Evolutionary conservation across 495 filamentous ascomycete species (phyloP).

Genomic region (Platismatia glauca): DNA sequence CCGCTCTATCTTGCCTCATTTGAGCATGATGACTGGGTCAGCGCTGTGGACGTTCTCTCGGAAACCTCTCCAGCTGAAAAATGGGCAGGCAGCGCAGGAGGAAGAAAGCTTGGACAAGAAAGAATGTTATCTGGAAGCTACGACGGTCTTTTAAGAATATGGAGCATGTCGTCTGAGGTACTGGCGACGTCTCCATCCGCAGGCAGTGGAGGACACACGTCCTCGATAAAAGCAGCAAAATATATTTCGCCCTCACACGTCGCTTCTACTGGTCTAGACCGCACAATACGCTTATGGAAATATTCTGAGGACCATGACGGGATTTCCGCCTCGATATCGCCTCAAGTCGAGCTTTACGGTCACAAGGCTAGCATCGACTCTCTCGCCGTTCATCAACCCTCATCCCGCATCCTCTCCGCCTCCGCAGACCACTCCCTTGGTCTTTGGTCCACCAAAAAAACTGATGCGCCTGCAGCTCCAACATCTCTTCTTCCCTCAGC

Average conservation of each 20-base stretch:
- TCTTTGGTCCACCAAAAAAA: conserved; percentile 73
- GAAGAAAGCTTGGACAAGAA: conserved; percentile 43
- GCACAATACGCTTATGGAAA: conserved; percentile 79
- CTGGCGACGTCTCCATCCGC: conserved; percentile 58
- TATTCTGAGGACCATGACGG: conserved; percentile 58
- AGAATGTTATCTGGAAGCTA: conserved; percentile 82
- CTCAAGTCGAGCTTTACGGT: conserved; percentile 76
- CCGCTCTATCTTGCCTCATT: conserved; percentile 79
- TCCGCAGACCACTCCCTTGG: conserved; percentile 71
- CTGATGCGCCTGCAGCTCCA: conserved; percentile 61
- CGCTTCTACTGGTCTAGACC: conserved; percentile 73
- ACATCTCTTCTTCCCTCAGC: conserved; percentile 54
- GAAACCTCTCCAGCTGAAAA: conserved; percentile 50
- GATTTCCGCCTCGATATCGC: conserved; percentile 54
- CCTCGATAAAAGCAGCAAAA: conserved; percentile 68
- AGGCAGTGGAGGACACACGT: conserved; percentile 59
- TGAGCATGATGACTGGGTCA: conserved; percentile 95
- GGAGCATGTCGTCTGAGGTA: conserved; percentile 75
- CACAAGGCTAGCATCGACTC: conserved; percentile 68
- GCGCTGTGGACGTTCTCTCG: conserved; percentile 78
- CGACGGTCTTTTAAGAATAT: conserved; percentile 78
- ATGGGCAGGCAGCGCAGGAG: conserved; percentile 40
- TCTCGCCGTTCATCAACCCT: conserved; percentile 64
- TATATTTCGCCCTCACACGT: conserved; percentile 69
- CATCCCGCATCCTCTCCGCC: conserved; percentile 71